Evolutionary conservation across 2,329 filamentous ascomycete species (phyloP).

Genomic region (Calonectria multiphialidica): DNA sequence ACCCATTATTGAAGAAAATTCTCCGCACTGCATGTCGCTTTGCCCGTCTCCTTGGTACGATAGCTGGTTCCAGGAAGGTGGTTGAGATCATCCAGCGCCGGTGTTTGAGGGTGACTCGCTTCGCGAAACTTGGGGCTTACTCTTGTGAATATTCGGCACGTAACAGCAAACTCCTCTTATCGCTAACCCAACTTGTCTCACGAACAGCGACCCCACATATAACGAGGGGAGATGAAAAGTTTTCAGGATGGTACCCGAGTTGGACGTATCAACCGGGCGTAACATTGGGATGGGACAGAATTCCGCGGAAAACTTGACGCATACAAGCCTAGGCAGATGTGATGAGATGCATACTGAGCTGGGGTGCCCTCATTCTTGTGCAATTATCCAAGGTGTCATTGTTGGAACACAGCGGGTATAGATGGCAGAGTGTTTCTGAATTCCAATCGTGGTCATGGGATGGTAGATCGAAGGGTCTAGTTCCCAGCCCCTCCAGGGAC

Average conservation of each 20-base stretch:
- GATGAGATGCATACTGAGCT: not conserved
- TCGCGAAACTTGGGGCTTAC: not conserved
- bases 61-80: constrained; percentile 12
- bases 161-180: not conserved
- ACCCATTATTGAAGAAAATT: constrained; percentile 1
- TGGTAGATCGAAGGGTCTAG: constrained; percentile 3
- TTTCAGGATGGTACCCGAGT: not conserved
- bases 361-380: not conserved
- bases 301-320: not conserved
- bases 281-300: not conserved
- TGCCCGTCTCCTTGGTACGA: constrained; percentile 3
- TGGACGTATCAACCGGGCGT: not conserved
- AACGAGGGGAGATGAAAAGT: not conserved
- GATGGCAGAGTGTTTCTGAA: not conserved
- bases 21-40: constrained; percentile 10
- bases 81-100: constrained; percentile 12
- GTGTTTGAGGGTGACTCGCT: constrained; percentile 20
- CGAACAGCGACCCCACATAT: constrained; percentile 10
- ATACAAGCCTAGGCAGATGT: not conserved
- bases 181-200: constrained; percentile 15
- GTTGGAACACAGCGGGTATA: not conserved
- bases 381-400: not conserved
- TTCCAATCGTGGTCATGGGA: not conserved
- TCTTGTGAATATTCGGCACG: not conserved
- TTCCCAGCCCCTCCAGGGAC: constrained; percentile 1